Percentiles rank a stretch among this genome's conserved stretches.
Evolutionary conservation across 257 asterid species (phyloP).

Genomic region (Voacanga thouarsii): DNA sequence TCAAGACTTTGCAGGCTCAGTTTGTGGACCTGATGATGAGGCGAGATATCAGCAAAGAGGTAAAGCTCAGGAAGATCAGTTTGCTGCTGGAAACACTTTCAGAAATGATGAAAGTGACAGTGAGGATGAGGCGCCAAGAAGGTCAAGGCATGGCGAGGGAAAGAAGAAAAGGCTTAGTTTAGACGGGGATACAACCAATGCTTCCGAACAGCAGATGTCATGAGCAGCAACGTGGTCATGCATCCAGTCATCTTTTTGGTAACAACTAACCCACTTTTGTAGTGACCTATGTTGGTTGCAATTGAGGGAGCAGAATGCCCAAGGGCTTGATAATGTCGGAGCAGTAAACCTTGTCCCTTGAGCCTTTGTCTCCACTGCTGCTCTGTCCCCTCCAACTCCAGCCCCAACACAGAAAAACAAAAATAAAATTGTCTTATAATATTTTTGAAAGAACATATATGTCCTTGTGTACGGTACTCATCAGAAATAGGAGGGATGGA

Average conservation of each 20-base stretch:
- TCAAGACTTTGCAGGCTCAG: constrained; percentile 45
- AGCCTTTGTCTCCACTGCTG: too few species aligned
- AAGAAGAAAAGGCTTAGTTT: constrained; percentile 63
- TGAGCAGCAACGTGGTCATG: neutral
- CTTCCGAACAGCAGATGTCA: constrained; percentile 31
- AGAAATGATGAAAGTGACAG: constrained; percentile 70
- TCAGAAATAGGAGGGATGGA: neutral
- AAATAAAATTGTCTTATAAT: neutral
- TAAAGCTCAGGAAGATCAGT: constrained; percentile 43
- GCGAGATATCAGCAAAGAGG: constrained; percentile 35
- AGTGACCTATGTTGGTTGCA: neutral
- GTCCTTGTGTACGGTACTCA: neutral
- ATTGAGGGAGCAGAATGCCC: neutral
- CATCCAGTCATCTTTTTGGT: neutral
- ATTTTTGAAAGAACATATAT: neutral
- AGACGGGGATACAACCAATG: constrained; percentile 37
- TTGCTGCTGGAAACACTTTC: constrained; percentile 44
- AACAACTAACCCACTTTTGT: neutral
- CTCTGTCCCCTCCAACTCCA: neutral
- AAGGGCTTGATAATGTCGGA: neutral
- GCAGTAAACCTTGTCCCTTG: neutral
- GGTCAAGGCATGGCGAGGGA: constrained; percentile 87
- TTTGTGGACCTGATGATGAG: constrained; percentile 37
- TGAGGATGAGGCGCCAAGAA: constrained; percentile 90
- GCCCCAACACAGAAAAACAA: too few species aligned